Evolutionary conservation across 2,329 filamentous ascomycete genomes (phyloP).

Genomic region (Zymoseptoria ardabiliae): DNA sequence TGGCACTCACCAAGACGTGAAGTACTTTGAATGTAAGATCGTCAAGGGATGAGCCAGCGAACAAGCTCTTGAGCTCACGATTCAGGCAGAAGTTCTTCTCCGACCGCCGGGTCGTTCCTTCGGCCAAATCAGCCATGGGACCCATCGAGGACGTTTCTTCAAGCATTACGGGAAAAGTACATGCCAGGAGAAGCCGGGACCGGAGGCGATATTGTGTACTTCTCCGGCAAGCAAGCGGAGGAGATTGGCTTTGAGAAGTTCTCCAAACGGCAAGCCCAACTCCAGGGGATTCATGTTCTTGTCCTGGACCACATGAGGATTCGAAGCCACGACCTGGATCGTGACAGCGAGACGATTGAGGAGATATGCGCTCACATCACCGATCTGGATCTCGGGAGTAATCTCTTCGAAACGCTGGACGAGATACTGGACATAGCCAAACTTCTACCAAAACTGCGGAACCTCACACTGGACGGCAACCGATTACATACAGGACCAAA

Average conservation of each 20-base stretch:
- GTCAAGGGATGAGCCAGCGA: conserved; percentile 1
- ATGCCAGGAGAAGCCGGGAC: conserved; percentile 40
- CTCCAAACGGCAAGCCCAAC: conserved; percentile 65
- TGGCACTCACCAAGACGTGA: conserved; percentile 68
- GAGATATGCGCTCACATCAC: conserved; percentile 51
- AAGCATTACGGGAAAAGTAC: conserved; percentile 79
- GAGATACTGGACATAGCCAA: conserved; percentile 65
- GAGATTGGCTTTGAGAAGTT: conserved; percentile 96
- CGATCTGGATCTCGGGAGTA: conserved; percentile 79
- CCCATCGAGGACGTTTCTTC: conserved; percentile 62
- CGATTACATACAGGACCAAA: conserved; percentile 42
- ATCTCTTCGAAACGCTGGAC: conserved; percentile 62
- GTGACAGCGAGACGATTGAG: conserved; percentile 43
- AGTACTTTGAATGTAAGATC: conserved; percentile 72
- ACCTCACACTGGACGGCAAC: conserved; percentile 49
- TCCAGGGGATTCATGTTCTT: conserved; percentile 71
- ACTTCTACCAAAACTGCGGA: conserved; percentile 57
- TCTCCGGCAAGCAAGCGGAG: conserved; percentile 77
- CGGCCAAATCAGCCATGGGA: conserved; percentile 68
- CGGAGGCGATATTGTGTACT: conserved; percentile 52
- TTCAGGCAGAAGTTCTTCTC: conserved; percentile 53
- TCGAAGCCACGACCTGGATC: conserved; percentile 14
- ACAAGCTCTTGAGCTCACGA: conserved; percentile 21
- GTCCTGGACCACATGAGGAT: conserved; percentile 74
- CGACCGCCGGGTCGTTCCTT: conserved; percentile 78